phyloP scores from a whole-genome alignment of 495 filamentous ascomycete genomes.

The Penicillium desertorum region DNA sequence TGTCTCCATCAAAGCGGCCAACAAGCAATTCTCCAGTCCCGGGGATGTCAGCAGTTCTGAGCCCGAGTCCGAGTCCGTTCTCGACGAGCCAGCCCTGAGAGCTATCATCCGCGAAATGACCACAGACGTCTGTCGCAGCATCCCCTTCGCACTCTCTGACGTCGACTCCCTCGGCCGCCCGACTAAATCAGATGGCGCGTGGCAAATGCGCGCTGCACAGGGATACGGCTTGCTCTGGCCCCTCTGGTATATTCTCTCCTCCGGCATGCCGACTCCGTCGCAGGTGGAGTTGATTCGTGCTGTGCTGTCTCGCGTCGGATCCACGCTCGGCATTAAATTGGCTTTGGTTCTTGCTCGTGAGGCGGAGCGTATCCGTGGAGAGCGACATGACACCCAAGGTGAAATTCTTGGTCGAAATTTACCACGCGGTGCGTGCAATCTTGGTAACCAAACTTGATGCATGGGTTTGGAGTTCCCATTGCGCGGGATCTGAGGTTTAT shows the following conservation, averaged over 20 bases:
- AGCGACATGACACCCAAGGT: neutral
- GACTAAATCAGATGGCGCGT: conserved; percentile 12
- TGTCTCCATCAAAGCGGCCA: conserved; percentile 15
- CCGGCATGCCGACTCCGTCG: conserved; percentile 34
- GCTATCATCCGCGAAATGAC: conserved; percentile 40
- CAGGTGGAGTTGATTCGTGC: conserved; percentile 34
- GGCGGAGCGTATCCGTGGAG: conserved; percentile 20
- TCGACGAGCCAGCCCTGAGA: conserved; percentile 16
- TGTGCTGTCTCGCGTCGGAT: conserved; percentile 33
- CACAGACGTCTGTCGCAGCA: conserved; percentile 41
- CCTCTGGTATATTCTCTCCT: conserved; percentile 43
- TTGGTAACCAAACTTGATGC: neutral
- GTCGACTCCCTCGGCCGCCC: conserved; percentile 40
- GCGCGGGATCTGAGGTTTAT: no score
- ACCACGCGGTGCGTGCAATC: neutral
- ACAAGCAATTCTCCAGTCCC: neutral
- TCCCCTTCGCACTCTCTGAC: conserved; percentile 41
- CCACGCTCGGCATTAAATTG: conserved; percentile 40
- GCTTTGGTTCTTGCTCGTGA: conserved; percentile 37
- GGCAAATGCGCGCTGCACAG: conserved; percentile 34
- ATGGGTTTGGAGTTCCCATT: no score
- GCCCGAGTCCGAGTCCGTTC: neutral
- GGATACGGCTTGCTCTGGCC: conserved; percentile 45
- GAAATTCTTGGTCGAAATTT: neutral
- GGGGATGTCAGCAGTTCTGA: neutral